A percentile compares a stretch with the other conserved stretches of the same genome.
phyloP scores from a whole-genome alignment of 1,284 basidiomycete genomes.

The Prillingera fragicola region DNA sequence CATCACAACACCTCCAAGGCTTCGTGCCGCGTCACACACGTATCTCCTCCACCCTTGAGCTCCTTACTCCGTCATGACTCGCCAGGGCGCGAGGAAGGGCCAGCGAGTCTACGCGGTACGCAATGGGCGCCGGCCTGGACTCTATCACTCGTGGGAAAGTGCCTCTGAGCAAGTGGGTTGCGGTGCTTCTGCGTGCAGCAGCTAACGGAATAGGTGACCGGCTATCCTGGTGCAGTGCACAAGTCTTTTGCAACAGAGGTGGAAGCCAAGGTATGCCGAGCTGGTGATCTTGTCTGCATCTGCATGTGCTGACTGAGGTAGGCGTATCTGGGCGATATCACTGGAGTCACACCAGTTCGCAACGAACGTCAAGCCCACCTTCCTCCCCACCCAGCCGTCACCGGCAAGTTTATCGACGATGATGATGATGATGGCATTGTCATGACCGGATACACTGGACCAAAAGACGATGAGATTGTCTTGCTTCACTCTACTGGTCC shows the following conservation, averaged over 20 bases:
- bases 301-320: not conserved
- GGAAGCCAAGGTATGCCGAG: conserved; percentile 26
- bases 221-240: conserved; percentile 24
- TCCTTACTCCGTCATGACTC: too few relatives aligned
- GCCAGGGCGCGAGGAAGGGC: conserved; percentile 3
- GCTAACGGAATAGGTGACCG: conserved; percentile 10
- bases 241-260: conserved; percentile 16
- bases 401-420: not conserved
- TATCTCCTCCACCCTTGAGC: too few relatives aligned
- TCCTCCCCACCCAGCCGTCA: not conserved
- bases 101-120: conserved; percentile 26
- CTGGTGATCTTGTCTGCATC: not conserved
- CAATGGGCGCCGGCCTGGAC: conserved; percentile 24
- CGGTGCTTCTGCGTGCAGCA: not conserved
- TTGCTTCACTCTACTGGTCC: not conserved
- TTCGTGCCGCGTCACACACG: too few relatives aligned
- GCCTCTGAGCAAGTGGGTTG: conserved; percentile 23
- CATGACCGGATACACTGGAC: not conserved
- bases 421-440: not conserved
- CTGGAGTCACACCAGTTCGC: not conserved
- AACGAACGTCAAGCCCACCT: not conserved
- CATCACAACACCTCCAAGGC: too few relatives aligned
- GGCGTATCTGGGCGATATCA: not conserved
- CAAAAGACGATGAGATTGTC: not conserved
- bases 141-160: conserved; percentile 26